phyloP scores from a whole-genome alignment of 108 stramenopile genomes.

The Cyclotella kingstonii region DNA sequence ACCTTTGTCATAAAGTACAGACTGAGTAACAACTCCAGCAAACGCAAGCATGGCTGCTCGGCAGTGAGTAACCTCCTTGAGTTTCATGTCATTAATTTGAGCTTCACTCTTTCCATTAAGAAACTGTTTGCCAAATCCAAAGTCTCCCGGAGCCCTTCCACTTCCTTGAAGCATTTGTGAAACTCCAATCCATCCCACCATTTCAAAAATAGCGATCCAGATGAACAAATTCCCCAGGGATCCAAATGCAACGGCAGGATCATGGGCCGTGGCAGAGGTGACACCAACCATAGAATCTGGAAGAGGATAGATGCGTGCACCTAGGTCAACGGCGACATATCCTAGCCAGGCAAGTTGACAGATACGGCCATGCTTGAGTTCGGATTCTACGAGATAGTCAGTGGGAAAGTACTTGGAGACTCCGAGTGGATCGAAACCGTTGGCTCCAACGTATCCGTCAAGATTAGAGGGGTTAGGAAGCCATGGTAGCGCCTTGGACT shows the following conservation, averaged over 20 bases:
- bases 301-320: constrained; percentile 71
- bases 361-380: constrained; percentile 95
- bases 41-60: constrained; percentile 95
- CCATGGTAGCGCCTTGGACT: constrained; percentile 85
- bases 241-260: constrained; percentile 74
- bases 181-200: constrained; percentile 63
- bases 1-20: constrained; percentile 84
- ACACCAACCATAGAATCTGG: constrained; percentile 78
- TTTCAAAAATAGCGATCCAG: constrained; percentile 71
- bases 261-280: constrained; percentile 82
- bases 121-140: constrained; percentile 85
- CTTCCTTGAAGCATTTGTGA: constrained; percentile 89
- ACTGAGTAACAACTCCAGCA: constrained; percentile 91
- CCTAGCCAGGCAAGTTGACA: constrained; percentile 91
- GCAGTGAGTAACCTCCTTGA: constrained; percentile 92
- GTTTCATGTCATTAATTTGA: constrained; percentile 74
- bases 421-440: constrained; percentile 92
- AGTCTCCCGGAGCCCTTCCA: constrained; percentile 92
- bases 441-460: constrained; percentile 82
- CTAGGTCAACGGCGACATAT: constrained; percentile 88
- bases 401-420: constrained; percentile 86
- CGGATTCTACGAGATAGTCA: constrained; percentile 92
- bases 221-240: constrained; percentile 80
- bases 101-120: constrained; percentile 65
- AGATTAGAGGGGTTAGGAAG: constrained; percentile 86